These are phyloP conservation scores for Metschnikowia dekortorum DNA, from an alignment of 805 yeast genomes.

Conservation along the genomic window DNA sequence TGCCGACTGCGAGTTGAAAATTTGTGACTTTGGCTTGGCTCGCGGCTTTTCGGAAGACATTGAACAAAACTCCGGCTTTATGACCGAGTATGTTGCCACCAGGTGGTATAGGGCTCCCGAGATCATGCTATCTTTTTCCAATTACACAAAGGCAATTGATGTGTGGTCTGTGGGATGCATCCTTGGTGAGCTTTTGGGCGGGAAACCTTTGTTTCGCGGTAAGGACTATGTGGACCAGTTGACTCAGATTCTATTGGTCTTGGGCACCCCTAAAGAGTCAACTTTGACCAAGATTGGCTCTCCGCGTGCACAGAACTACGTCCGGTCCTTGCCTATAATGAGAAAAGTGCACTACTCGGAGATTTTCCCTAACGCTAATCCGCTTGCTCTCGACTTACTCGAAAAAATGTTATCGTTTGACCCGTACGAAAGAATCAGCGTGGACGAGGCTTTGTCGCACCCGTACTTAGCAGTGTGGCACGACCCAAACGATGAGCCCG, in stretches of 20 bases:
- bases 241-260: conserved; percentile 75
- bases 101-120: conserved; percentile 99
- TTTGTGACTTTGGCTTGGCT: conserved; percentile 95
- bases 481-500: conserved; percentile 71
- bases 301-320: conserved; percentile 86
- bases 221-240: conserved; percentile 94
- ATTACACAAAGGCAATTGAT: conserved; percentile 94
- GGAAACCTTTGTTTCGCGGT: conserved; percentile 89
- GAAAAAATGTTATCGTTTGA: conserved; percentile 80
- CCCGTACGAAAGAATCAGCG: conserved; percentile 79
- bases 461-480: conserved; percentile 87
- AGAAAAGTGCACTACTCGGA: conserved; percentile 67
- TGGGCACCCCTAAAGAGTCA: conserved; percentile 81
- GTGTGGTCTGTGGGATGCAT: conserved; percentile 98
- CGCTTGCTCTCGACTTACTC: conserved; percentile 68
- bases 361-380: conserved; percentile 81
- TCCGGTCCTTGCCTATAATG: conserved; percentile 79
- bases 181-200: conserved; percentile 87
- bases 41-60: conserved; percentile 83
- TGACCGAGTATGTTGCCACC: conserved; percentile 97
- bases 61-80: conserved; percentile 83
- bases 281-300: conserved; percentile 58
- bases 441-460: conserved; percentile 82
- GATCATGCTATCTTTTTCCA: conserved; percentile 90
- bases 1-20: conserved; percentile 94